A percentile compares a stretch with the other conserved stretches of the same genome.
phyloP scores from a whole-genome alignment of 2,329 filamentous ascomycete genomes.

The Lojkania enalia region DNA sequence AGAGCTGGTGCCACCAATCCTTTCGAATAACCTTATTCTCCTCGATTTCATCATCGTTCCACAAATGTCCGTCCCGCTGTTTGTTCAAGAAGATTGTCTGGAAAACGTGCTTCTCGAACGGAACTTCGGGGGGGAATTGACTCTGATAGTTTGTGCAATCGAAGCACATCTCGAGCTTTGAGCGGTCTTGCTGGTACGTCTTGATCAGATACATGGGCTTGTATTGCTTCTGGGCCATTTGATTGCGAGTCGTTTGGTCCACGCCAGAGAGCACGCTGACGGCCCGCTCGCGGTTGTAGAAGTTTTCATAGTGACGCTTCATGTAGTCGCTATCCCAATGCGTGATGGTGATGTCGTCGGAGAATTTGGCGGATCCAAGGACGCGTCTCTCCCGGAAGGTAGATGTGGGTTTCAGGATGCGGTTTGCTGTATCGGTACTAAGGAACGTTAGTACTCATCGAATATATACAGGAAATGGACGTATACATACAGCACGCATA shows the following conservation, averaged over 20 bases:
- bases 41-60: constrained; percentile 64
- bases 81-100: constrained; percentile 71
- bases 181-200: constrained; percentile 59
- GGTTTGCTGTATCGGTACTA: constrained; percentile 59
- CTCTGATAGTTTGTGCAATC: constrained; percentile 77
- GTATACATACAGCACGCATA: constrained; percentile 58
- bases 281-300: constrained; percentile 55
- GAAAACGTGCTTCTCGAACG: constrained; percentile 66
- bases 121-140: constrained; percentile 62
- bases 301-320: constrained; percentile 68
- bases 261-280: constrained; percentile 46
- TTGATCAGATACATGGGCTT: constrained; percentile 69
- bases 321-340: constrained; percentile 69
- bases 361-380: constrained; percentile 70
- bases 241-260: constrained; percentile 48
- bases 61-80: constrained; percentile 56
- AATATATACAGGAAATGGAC: neutral
- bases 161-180: constrained; percentile 66
- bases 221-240: constrained; percentile 57
- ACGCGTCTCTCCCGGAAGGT: constrained; percentile 66
- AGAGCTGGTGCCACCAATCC: constrained; percentile 71
- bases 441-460: neutral
- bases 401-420: constrained; percentile 61
- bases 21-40: constrained; percentile 62
- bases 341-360: constrained; percentile 72